Evolutionary conservation across 768 basidiomycete species (phyloP).

Genomic region (Glaciozyma martinii): DNA sequence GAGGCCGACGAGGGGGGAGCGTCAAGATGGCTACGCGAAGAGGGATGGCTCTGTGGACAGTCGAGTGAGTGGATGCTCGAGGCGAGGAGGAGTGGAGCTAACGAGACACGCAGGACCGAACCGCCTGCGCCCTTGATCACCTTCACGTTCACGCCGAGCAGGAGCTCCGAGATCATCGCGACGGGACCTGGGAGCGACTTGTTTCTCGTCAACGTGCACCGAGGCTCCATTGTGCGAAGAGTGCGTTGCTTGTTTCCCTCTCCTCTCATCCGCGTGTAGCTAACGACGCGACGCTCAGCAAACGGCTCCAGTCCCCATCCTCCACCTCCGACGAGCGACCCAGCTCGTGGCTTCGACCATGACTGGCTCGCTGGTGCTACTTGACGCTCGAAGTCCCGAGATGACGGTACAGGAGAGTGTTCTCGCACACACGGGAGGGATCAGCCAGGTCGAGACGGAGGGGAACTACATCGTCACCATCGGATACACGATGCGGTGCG

Average conservation of each 20-base stretch:
- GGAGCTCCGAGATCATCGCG: conserved; percentile 56
- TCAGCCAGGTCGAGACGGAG: conserved; percentile 68
- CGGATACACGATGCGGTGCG: conserved; percentile 74
- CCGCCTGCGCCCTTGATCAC: conserved; percentile 24
- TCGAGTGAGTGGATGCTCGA: conserved; percentile 33
- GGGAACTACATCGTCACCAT: conserved; percentile 79
- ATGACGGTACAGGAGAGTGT: conserved; percentile 51
- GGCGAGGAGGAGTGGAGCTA: too few relatives aligned
- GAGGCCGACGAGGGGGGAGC: conserved; percentile 32
- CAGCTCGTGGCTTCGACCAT: conserved; percentile 27
- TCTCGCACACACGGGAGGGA: conserved; percentile 69
- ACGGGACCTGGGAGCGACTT: conserved; percentile 49
- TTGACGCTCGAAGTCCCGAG: conserved; percentile 55
- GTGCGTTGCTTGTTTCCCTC: conserved; percentile 44
- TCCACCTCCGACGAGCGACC: conserved; percentile 26
- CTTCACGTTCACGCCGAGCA: conserved; percentile 33
- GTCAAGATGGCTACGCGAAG: conserved; percentile 41
- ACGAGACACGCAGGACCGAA: conserved; percentile 14
- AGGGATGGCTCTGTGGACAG: conserved; percentile 40
- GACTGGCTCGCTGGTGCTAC: conserved; percentile 48
- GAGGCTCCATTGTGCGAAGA: conserved; percentile 57
- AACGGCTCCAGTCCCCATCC: conserved; percentile 13
- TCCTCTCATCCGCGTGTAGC: conserved; percentile 50
- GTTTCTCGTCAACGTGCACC: conserved; percentile 61
- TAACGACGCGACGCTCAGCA: conserved; percentile 42